These are phyloP conservation scores for Sarcomyxa edulis DNA, from an alignment of 768 basidiomycete species.

Conservation along the genomic window DNA sequence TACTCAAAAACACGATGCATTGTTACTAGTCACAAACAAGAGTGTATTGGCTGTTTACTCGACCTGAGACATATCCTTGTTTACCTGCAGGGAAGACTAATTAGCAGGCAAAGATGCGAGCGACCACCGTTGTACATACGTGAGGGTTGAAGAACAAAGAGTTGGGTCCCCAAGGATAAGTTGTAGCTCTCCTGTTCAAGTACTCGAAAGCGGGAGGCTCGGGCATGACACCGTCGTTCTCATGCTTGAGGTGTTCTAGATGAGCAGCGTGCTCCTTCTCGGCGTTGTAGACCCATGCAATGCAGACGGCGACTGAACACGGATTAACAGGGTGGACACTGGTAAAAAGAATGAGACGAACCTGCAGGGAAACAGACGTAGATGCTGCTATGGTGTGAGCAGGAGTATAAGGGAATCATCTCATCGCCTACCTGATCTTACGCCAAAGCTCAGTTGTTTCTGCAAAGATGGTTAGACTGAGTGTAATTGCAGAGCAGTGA, in stretches of 20 bases:
- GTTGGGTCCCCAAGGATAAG: slow-evolving; percentile 86
- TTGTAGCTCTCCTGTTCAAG: slow-evolving; percentile 70
- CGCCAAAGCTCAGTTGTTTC: slow-evolving; percentile 81
- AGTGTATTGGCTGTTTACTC: slow-evolving; percentile 14
- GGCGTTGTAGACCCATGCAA: slow-evolving; percentile 51
- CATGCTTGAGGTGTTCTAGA: slow-evolving; percentile 60
- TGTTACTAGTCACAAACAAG: too few species aligned
- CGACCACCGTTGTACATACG: too few species aligned
- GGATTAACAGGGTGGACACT: slow-evolving; percentile 9
- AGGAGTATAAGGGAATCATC: slow-evolving; percentile 1
- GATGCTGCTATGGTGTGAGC: slow-evolving; percentile 38
- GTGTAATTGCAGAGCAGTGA: background rate
- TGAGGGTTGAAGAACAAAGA: slow-evolving; percentile 76
- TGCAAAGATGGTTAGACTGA: slow-evolving; percentile 22
- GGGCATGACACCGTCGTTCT: slow-evolving; percentile 70
- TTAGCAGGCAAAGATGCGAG: slow-evolving; percentile 3
- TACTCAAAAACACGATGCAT: too few species aligned
- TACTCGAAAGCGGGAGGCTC: slow-evolving; percentile 70
- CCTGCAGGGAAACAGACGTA: slow-evolving; percentile 74
- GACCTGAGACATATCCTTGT: slow-evolving; percentile 53
- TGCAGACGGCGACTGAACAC: slow-evolving; percentile 38
- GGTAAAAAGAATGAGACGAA: slow-evolving; percentile 31
- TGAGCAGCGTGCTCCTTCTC: slow-evolving; percentile 68
- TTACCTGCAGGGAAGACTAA: slow-evolving; percentile 33
- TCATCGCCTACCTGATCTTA: slow-evolving; percentile 67